phyloP scores from a whole-genome alignment of 2,329 filamentous ascomycete species.

The Fusarium nematophilum region DNA sequence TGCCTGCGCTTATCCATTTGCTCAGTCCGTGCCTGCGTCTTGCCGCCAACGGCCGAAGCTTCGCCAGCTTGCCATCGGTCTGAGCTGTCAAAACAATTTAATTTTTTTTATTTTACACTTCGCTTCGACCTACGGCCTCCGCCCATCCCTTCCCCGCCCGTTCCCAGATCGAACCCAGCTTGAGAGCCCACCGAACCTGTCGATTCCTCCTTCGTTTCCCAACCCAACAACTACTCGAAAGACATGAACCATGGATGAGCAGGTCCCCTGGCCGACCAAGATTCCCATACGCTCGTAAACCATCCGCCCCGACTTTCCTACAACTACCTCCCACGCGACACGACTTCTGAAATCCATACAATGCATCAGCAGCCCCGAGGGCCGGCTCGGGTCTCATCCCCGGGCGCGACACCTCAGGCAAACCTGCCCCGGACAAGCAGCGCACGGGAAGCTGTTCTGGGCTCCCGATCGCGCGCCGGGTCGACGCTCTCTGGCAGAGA shows the following conservation, averaged over 20 bases:
- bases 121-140: constrained; percentile 19
- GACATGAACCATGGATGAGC: constrained; percentile 51
- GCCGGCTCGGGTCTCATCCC: constrained; percentile 77
- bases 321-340: constrained; percentile 18
- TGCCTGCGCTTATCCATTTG: constrained; percentile 21
- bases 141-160: constrained; percentile 20
- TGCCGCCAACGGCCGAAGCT: constrained; percentile 31
- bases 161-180: constrained; percentile 13
- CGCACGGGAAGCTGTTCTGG: constrained; percentile 70
- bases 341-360: constrained; percentile 15
- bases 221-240: constrained; percentile 17
- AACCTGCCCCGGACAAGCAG: constrained; percentile 80
- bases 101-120: constrained; percentile 37
- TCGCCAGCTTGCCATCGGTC: constrained; percentile 1
- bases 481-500: constrained; percentile 58
- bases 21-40: constrained; percentile 37
- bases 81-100: no score
- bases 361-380: constrained; percentile 95
- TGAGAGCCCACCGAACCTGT: constrained; percentile 16
- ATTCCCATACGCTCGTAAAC: constrained; percentile 47
- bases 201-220: constrained; percentile 1
- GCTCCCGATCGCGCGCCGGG: constrained; percentile 55
- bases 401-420: constrained; percentile 77
- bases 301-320: constrained; percentile 21
- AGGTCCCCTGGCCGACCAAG: constrained; percentile 48